Base-by-base conservation (phyloP, 352 stramenopile genomes). In the Phytophthora europaea region DNA sequence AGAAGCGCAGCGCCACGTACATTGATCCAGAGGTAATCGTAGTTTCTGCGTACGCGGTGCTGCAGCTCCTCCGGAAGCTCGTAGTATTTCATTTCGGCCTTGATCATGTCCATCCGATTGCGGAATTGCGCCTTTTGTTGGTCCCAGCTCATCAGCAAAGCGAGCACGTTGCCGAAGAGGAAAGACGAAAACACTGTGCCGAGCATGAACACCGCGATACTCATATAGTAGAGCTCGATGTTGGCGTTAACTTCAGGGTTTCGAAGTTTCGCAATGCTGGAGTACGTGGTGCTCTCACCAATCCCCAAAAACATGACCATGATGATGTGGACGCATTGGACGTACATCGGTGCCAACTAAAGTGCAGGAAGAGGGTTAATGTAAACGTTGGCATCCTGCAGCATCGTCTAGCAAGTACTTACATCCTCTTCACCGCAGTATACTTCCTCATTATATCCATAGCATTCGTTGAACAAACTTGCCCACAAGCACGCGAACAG, bases 41-140 rank as follows among this genome's bases (percentile, higher is more conserved):
- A 95, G 61, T 95, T 94, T 50, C 87, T 72, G 4, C 85, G 86
- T 34, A 95, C 85, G 28, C 85, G 87, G 45, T 93, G 85, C 73
- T 94, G 68, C 23, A 94, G 62, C 18, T 93, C 87, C 60, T 91
- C 79, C 2, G 87, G 88, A 8, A 95, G 69, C 53, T 94, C 84
- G 73, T 95, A 94, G 53, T 95, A 88, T 33, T 85, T 84, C 87
- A 95, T 94, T 53, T 94, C 86, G 9, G 86, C 83, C 56, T 79
- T 84, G 65, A 96, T 94, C 75, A 94, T 91, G 66, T 95, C 90
- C 88, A 96, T 95, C 38, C 86, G 84, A 65, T 94, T 94, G 36
- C 88, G 83, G 57, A 93, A 94, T 61, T 89, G 81, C 13, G 86
- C 83, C 60, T 83, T 94, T 62, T 93, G 83, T 64, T 94, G 88